Evolutionary conservation across 2,329 filamentous ascomycete species (phyloP).

Genomic region (Conoideocrella luteorostrata): DNA sequence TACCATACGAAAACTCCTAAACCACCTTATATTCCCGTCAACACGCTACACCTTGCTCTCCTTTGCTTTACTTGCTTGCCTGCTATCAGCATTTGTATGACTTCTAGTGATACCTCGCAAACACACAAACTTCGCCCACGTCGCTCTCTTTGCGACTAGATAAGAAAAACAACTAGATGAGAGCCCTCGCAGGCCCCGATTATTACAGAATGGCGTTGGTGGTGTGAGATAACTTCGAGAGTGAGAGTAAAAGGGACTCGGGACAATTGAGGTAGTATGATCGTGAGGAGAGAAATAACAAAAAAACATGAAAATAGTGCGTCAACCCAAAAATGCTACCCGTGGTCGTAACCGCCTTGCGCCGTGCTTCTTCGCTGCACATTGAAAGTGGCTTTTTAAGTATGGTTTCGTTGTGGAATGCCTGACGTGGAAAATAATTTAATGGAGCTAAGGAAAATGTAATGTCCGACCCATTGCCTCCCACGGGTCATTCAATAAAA

Average conservation of each 20-base stretch:
- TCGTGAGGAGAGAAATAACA: constrained; percentile 14
- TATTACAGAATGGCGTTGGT: constrained; percentile 5
- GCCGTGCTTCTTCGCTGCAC: constrained; percentile 34
- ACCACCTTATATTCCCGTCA: constrained; percentile 11
- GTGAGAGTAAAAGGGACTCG: background rate
- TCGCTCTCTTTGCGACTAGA: background rate
- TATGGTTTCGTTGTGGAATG: constrained; percentile 29
- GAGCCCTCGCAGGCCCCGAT: background rate
- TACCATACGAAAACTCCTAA: constrained; percentile 27
- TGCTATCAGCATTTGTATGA: constrained; percentile 3
- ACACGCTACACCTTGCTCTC: constrained; percentile 8
- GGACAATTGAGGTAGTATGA: background rate
- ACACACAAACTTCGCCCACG: background rate
- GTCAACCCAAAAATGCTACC: constrained; percentile 28
- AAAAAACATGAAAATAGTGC: constrained; percentile 21
- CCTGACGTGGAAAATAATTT: constrained; percentile 22
- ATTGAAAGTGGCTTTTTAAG: constrained; percentile 24
- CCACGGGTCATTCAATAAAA: no score
- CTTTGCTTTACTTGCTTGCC: constrained; percentile 4
- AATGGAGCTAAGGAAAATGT: constrained; percentile 7
- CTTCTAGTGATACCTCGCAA: constrained; percentile 3
- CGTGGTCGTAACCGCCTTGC: constrained; percentile 29
- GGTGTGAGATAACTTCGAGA: constrained; percentile 3
- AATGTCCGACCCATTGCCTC: background rate
- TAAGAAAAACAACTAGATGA: background rate